Base-by-base conservation (phyloP, 1,284 basidiomycete species). In the Heterobasidion annosum region DNA sequence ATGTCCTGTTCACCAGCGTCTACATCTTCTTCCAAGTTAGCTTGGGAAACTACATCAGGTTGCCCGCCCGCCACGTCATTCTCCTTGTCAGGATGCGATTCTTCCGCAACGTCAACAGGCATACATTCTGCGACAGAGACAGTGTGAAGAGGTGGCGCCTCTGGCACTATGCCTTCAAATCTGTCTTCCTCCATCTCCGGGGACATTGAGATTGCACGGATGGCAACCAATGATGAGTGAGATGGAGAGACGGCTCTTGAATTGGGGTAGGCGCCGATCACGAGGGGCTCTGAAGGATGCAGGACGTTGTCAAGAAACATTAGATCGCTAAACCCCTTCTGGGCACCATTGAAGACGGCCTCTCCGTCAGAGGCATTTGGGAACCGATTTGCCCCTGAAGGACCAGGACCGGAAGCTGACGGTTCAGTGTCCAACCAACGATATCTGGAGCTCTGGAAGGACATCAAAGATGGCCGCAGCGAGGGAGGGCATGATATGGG, bases 221-320 rank as follows among this genome's bases (percentile, higher is more conserved):
- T 25, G 25, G 25, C 19, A 19, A 13, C n/a, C 43, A 8, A 13
- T n/a, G 43, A 13, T 19, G 48, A 48, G 40, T 48, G 46, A 25
- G 12, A 12, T 12, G 32, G 33, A 33, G 48, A 50, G 19, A 25
- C 48, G 32, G 48, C 53, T 10, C 37, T 34, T 32, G 54, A 55
- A 37, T 47, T 16, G 42, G 50, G 50, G n/a, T 37, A 52, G 10
- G 50, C 50, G 10, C 50, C 50, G 33, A 52, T 52, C 16, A 58
- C 57, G 19, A 58, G 53, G 32, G 57, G 53, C 32, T 58, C 50
- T 25, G 25, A 25, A 47, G 18, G 45, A 32, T 32, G 45, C 12
- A 32, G 16, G 45, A 47, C 40, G 45, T 10, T 2, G 51, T 16
- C 37, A 48, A 40, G 25, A 34, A 33, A 1, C 45, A 47, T 16